These are phyloP conservation scores for Porphyrellus cyaneotinctus DNA, from an alignment of 768 basidiomycete species.

Conservation along the genomic window DNA sequence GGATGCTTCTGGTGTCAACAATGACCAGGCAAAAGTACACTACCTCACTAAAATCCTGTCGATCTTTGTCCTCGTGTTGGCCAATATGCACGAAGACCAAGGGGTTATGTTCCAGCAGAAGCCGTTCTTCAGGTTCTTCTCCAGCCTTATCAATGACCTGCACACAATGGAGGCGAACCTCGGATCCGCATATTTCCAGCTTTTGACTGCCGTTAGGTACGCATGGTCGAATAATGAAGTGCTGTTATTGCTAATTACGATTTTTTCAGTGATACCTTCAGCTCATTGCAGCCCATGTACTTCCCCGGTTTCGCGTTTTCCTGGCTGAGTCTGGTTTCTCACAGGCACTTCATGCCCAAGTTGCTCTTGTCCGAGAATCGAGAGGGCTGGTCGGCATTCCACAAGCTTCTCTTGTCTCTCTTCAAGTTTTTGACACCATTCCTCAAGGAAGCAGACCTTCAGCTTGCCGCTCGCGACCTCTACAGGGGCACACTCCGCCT, in stretches of 20 bases:
- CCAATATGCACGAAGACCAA: conserved; percentile 93
- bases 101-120: conserved; percentile 91
- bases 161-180: conserved; percentile 81
- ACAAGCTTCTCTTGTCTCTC: conserved; percentile 87
- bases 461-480: conserved; percentile 76
- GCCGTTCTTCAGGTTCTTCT: conserved; percentile 98
- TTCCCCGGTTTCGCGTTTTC: conserved; percentile 99
- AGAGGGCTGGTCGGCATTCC: conserved; percentile 97
- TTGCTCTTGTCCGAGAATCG: conserved; percentile 82
- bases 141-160: conserved; percentile 89
- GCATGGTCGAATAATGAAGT: neutral
- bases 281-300: conserved; percentile 91
- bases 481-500: conserved; percentile 89
- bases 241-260: neutral
- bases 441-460: conserved; percentile 77
- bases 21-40: conserved; percentile 92
- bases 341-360: conserved; percentile 97
- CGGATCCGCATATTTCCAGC: conserved; percentile 84
- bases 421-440: conserved; percentile 95
- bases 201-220: conserved; percentile 85
- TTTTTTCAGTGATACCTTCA: conserved; percentile 77
- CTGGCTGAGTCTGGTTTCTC: conserved; percentile 95
- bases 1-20: conserved; percentile 88
- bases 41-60: conserved; percentile 97
- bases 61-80: conserved; percentile 93